Evolutionary conservation across 2,329 filamentous ascomycete species (phyloP), one percentile per base, ranked within the genome.

Genomic region (Penicillium sp.): DNA sequence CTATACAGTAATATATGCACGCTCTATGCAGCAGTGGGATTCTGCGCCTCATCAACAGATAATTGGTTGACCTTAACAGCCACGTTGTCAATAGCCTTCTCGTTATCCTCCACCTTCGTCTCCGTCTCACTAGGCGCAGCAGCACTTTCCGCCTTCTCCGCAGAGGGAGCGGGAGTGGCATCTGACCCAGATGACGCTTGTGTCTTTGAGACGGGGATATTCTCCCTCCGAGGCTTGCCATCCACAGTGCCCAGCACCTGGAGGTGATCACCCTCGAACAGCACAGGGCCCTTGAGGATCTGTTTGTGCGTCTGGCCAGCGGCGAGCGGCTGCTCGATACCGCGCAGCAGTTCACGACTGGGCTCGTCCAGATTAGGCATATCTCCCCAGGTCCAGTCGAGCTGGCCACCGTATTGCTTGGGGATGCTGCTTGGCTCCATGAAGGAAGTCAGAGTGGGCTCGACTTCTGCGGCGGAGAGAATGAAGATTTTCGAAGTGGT

Each of bases 401-500:
- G 82, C 60, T 90, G 82, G 41, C 93, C 93, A 56, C 93, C 93
- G 70, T 96, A 97, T 70, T 88, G 85, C 71, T 90, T 91, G 16
- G 93, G 93, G 58, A 97, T 92, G 73, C 93, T 90, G 49, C 83
- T 80, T 0, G 84, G 80, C 49, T 96, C 88, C 70, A 97, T 91
- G 75, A 93, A 97, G 51, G 84, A 79, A 60, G 86, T 83, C 26
- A 97, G 83, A 1, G 90, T 93, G 14, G 87, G 78, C 62, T 86
- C 83, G 49, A 95, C 87, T 73, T 96, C 90, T 51, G 83, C 70
- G 8, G 84, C 78, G 44, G 81, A 81, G 51, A 97, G 84, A 64
- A 97, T 94, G 73, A 96, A 96, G 71, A 97, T 97, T 78, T 97
- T 97, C 66, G 90, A 94, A 3, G 91, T 90, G 32, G 93, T 97